These are phyloP conservation scores for Ceratocystis lukuohia DNA, from an alignment of 2,329 filamentous ascomycete species.

Conservation along the genomic window DNA sequence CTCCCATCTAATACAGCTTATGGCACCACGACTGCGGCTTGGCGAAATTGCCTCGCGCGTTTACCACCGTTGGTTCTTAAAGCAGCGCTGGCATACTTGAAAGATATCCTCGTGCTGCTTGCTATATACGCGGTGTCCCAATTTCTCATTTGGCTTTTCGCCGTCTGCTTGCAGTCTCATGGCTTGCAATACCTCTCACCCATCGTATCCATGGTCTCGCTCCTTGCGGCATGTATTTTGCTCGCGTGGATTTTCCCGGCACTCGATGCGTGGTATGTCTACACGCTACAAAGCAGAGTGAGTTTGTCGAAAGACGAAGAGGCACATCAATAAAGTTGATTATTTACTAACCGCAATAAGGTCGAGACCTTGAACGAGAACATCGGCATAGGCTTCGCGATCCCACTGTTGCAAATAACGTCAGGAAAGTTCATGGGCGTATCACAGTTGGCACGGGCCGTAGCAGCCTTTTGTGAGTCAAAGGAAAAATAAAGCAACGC, in stretches of 20 bases:
- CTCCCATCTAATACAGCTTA: background rate
- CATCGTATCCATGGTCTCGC: background rate
- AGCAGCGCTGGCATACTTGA: background rate
- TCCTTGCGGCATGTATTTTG: background rate
- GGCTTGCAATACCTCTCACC: conserved; percentile 22
- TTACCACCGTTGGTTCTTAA: background rate
- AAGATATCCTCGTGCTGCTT: background rate
- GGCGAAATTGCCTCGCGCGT: background rate
- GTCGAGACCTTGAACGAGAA: conserved; percentile 39
- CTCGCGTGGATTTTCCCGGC: conserved; percentile 17
- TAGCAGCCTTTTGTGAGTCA: conserved; percentile 33
- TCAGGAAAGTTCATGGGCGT: conserved; percentile 26
- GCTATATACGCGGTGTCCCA: conserved; percentile 31
- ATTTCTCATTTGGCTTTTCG: conserved; percentile 35
- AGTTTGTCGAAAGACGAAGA: background rate
- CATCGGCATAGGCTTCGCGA: conserved; percentile 38
- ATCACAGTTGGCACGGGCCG: conserved; percentile 30
- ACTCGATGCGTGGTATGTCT: conserved; percentile 25
- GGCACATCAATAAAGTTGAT: too few relatives aligned
- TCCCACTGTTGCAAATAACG: conserved; percentile 37
- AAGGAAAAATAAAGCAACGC: too few relatives aligned
- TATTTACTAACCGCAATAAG: conserved; percentile 27
- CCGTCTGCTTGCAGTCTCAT: conserved; percentile 26
- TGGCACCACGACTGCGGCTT: background rate
- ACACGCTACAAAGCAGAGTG: conserved; percentile 12